Evolutionary conservation across 805 yeast species (phyloP), one percentile per base, ranked within the genome.

Genomic region (Maudiozyma turicensis): DNA sequence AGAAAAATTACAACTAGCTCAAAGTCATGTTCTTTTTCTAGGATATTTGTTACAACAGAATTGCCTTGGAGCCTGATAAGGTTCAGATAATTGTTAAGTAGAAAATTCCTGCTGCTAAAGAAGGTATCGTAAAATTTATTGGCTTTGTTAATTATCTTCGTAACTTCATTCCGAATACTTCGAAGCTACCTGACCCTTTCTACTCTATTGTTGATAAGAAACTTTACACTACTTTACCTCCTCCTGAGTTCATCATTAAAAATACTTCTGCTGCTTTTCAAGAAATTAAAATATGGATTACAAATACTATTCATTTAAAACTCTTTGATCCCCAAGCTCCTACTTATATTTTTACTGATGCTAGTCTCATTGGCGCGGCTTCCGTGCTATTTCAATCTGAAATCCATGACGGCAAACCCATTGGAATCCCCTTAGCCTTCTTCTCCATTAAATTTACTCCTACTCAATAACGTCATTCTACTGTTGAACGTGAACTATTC

Each of bases 71-170:
- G 4, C n/a, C 37, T n/a, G 11, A 10, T n/a, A 34, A 34, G 37
- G n/a, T 34, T 34, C n/a, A 34, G n/a, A 10, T 3, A 34, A 34
- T 34, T 34, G 37, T 5, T 34, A 34, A 34, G 4, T 34, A 5
- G n/a, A n/a, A 34, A 11, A 2, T 34, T 11, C 44, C 49, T 2
- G 20, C 33, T 20, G 37, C 42, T 13, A 41, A 43, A 29, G 49
- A 34, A 31, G 52, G 49, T 15, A 34, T 49, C 3, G 13, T 41
- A 6, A 41, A 42, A 30, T 49, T 45, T 34, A 43, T 43, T 20
- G 49, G 52, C 1, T 49, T 49, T n/a, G 45, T 43, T 8, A 46
- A 49, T 34, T 46, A 28, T 14, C 44, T 49, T 14, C 41, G 52
- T 6, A 37, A 49, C 15, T 49, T 49, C 35, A 46, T 49, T 7